Evolutionary conservation across 352 stramenopile species (phyloP).

Genomic region (Peronospora belbahrii): DNA sequence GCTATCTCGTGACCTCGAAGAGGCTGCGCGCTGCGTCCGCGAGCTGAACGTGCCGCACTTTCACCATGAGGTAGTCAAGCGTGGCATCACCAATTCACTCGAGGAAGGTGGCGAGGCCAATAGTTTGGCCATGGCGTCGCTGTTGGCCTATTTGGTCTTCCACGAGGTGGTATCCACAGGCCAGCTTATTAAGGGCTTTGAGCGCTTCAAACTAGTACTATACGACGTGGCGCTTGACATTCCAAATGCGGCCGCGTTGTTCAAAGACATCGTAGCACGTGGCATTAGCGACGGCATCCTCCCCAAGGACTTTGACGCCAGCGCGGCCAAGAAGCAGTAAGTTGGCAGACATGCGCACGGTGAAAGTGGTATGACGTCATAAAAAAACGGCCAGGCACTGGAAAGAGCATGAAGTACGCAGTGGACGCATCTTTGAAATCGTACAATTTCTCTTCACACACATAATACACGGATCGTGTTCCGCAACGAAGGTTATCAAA

Average conservation of each 20-base stretch:
- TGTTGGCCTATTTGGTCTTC: slow-evolving; percentile 63
- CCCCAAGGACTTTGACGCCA: slow-evolving; percentile 42
- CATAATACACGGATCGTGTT: slow-evolving; percentile 24
- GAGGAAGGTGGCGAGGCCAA: slow-evolving; percentile 42
- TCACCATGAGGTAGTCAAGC: slow-evolving; percentile 94
- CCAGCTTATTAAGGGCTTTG: slow-evolving; percentile 77
- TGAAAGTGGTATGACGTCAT: slow-evolving; percentile 1
- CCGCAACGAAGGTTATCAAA: slow-evolving; percentile 7
- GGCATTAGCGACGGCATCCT: slow-evolving; percentile 38
- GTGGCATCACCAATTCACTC: slow-evolving; percentile 53
- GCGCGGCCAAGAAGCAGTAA: slow-evolving; percentile 29
- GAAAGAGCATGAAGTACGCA: slow-evolving; percentile 2
- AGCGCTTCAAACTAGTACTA: slow-evolving; percentile 66
- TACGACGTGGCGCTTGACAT: slow-evolving; percentile 64
- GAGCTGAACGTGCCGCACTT: slow-evolving; percentile 95
- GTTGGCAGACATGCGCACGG: slow-evolving; percentile 3
- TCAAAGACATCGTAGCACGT: slow-evolving; percentile 36
- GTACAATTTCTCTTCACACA: slow-evolving; percentile 4
- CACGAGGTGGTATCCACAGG: slow-evolving; percentile 51
- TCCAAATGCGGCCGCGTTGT: slow-evolving; percentile 41
- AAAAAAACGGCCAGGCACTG: slow-evolving; percentile 1
- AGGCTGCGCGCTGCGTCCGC: slow-evolving; percentile 86
- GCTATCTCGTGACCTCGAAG: slow-evolving; percentile 91
- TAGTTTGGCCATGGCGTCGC: slow-evolving; percentile 56
- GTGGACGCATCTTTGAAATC: not conserved